phyloP scores from a whole-genome alignment of 2,329 filamentous ascomycete species.

The Aspergillus aculeatinus region DNA sequence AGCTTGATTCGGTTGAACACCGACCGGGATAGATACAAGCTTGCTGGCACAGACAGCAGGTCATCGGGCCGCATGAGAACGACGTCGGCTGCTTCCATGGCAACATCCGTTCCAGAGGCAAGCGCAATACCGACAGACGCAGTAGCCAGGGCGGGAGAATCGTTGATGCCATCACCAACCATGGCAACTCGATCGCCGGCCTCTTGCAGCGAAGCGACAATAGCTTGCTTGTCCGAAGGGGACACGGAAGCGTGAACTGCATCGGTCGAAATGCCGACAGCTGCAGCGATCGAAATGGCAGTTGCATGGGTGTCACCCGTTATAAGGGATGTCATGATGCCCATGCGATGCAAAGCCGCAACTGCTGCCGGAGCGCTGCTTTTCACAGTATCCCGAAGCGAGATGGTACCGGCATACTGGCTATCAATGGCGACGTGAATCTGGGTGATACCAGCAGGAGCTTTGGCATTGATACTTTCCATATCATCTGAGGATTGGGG shows the following conservation, averaged over 20 bases:
- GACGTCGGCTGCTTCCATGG: slow-evolving; percentile 94
- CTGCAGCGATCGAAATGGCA: slow-evolving; percentile 76
- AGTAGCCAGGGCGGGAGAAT: slow-evolving; percentile 90
- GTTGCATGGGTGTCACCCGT: slow-evolving; percentile 88
- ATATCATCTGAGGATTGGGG: slow-evolving; percentile 29
- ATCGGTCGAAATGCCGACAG: slow-evolving; percentile 74
- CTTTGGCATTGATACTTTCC: slow-evolving; percentile 33
- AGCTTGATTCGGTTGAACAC: slow-evolving; percentile 94
- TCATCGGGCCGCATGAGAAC: slow-evolving; percentile 93
- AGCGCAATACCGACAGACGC: slow-evolving; percentile 93
- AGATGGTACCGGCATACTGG: slow-evolving; percentile 76
- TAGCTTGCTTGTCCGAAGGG: slow-evolving; percentile 85
- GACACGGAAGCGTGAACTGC: slow-evolving; percentile 85
- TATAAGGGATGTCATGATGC: slow-evolving; percentile 84
- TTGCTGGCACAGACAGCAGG: slow-evolving; percentile 87
- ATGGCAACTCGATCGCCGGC: slow-evolving; percentile 81
- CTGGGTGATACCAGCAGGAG: slow-evolving; percentile 71
- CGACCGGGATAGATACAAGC: slow-evolving; percentile 73
- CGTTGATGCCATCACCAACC: slow-evolving; percentile 98
- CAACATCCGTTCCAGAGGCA: slow-evolving; percentile 88
- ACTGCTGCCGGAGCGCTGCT: slow-evolving; percentile 78
- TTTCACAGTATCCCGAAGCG: slow-evolving; percentile 88
- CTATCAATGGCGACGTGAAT: slow-evolving; percentile 89
- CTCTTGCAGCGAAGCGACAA: slow-evolving; percentile 74
- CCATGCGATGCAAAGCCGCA: slow-evolving; percentile 77